A percentile compares a stretch with the other conserved stretches of the same genome.
Conservation (phyloP, 331 rosid species). For the Malus hybrid region DNA sequence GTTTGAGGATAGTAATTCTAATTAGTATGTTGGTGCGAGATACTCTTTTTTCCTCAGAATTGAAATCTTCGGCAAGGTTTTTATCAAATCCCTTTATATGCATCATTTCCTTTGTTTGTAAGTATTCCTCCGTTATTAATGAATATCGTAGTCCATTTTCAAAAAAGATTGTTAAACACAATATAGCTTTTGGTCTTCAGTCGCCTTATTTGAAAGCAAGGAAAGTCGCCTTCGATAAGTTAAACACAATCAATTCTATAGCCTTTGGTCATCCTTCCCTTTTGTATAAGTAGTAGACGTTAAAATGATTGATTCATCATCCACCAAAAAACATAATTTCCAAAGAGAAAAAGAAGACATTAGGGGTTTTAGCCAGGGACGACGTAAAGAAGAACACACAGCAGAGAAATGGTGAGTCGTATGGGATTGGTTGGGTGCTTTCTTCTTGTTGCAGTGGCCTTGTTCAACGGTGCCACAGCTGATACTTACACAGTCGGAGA, state of each 20-base stretch:
- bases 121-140: no score
- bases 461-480: constrained; percentile 14
- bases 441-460: constrained; percentile 2
- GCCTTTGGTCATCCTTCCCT: not conserved
- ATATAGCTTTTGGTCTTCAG: not conserved
- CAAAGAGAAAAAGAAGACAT: not conserved
- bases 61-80: no score
- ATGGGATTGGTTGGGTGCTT: constrained; percentile 12
- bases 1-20: no score
- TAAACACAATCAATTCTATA: no score
- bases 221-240: not conserved
- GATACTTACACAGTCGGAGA: constrained; percentile 14
- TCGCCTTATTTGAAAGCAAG: not conserved
- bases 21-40: no score
- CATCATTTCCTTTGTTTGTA: no score
- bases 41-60: no score
- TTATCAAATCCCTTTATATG: no score
- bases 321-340: no score
- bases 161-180: no score
- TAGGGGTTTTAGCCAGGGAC: not conserved
- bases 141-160: no score
- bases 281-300: not conserved
- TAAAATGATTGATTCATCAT: not conserved
- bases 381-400: constrained; percentile 7
- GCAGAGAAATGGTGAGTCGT: not conserved